Conservation (phyloP, 805 yeast genomes). For the Lachancea nothofagi region DNA sequence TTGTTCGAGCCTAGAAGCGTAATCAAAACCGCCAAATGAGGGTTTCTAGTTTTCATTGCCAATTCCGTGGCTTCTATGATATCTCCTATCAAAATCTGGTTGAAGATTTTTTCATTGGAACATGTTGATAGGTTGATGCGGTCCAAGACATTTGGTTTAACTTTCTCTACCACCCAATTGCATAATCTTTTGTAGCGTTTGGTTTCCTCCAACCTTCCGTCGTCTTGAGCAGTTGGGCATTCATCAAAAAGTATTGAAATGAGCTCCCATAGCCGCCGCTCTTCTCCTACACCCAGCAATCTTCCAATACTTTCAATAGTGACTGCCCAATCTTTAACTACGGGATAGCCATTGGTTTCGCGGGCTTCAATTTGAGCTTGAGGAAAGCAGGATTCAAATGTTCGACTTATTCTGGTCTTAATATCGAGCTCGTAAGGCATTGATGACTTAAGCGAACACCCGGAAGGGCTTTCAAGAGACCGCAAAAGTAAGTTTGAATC, state of each 20-base stretch:
- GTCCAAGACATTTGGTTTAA: constrained; percentile 32
- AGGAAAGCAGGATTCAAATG: constrained; percentile 24
- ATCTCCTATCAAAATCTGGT: constrained; percentile 48
- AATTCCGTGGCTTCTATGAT: constrained; percentile 53
- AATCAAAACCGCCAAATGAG: constrained; percentile 65
- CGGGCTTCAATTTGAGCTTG: constrained; percentile 25
- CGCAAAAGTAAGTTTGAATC: constrained; percentile 19
- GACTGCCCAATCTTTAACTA: constrained; percentile 33
- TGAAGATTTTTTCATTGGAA: constrained; percentile 47
- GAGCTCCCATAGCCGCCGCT: constrained; percentile 45
- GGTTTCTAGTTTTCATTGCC: constrained; percentile 57
- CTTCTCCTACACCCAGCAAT: constrained; percentile 15
- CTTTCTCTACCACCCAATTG: constrained; percentile 51
- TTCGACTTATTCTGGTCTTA: constrained; percentile 12
- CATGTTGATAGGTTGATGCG: constrained; percentile 34
- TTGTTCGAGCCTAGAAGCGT: constrained; percentile 71
- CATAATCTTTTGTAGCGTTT: constrained; percentile 41
- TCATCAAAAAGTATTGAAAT: constrained; percentile 60
- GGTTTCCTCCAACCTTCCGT: constrained; percentile 12
- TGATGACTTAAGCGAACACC: constrained; percentile 2
- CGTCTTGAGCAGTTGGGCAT: constrained; percentile 11
- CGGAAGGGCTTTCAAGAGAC: constrained; percentile 5
- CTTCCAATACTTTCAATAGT: constrained; percentile 24
- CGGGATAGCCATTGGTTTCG: constrained; percentile 35
- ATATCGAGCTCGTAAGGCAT: constrained; percentile 8